Percentiles rank a stretch among this genome's conserved stretches.
phyloP scores from a whole-genome alignment of 2,329 filamentous ascomycete species.

The Penicillium sp. region DNA sequence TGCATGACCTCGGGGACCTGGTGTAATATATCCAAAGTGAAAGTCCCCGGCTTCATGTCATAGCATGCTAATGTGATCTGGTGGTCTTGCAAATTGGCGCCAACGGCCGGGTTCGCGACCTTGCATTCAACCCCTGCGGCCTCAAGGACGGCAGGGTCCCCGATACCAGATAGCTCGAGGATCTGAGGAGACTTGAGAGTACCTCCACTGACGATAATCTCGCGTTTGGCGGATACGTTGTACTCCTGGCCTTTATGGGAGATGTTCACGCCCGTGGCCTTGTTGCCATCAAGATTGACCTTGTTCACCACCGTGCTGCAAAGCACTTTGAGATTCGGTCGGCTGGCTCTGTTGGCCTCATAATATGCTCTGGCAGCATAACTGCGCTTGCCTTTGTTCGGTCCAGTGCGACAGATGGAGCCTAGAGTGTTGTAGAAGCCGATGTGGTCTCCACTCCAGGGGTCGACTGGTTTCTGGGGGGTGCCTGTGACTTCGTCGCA shows the following conservation, averaged over 20 bases:
- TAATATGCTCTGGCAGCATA: constrained; percentile 45
- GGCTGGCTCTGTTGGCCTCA: constrained; percentile 31
- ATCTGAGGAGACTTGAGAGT: constrained; percentile 57
- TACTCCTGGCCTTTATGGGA: constrained; percentile 36
- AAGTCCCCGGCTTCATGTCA: constrained; percentile 11
- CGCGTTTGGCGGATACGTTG: constrained; percentile 38
- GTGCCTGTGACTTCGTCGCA: constrained; percentile 11
- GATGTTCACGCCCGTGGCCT: constrained; percentile 44
- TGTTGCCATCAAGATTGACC: constrained; percentile 21
- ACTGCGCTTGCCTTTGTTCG: constrained; percentile 33
- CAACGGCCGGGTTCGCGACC: constrained; percentile 46
- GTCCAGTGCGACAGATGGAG: constrained; percentile 31
- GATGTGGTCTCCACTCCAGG: constrained; percentile 38
- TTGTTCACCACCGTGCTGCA: constrained; percentile 45
- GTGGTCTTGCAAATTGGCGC: constrained; percentile 52
- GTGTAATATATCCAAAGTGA: constrained; percentile 9
- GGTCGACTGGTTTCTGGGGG: constrained; percentile 19
- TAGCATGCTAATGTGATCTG: constrained; percentile 8
- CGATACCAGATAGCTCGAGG: constrained; percentile 61
- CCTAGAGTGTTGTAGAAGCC: constrained; percentile 38
- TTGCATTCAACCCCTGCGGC: constrained; percentile 42
- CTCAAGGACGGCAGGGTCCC: constrained; percentile 44
- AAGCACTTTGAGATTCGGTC: constrained; percentile 47
- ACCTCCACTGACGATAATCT: constrained; percentile 61
- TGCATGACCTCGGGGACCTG: constrained; percentile 14